Evolutionary conservation across 225 moss, liverwort and hornwort genomes (phyloP).

Genomic region (Bryoerythrophyllum caledonicum): DNA sequence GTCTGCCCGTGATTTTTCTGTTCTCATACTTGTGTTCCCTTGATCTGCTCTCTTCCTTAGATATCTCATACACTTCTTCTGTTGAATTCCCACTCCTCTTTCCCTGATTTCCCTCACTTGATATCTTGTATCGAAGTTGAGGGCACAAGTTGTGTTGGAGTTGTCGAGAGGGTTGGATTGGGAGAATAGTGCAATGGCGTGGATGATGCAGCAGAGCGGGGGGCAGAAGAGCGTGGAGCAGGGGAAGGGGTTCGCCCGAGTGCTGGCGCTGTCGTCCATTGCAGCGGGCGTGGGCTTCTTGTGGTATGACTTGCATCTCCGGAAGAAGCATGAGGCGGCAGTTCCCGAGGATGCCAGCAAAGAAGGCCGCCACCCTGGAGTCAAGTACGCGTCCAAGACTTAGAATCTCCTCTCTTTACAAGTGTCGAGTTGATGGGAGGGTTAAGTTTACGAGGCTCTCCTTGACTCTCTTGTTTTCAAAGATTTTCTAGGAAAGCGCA

Average conservation of each 20-base stretch:
- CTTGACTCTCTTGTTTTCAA: neutral
- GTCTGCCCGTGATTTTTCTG: too few species aligned
- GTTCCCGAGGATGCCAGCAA: neutral
- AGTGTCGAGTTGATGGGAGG: neutral
- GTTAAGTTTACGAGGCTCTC: neutral
- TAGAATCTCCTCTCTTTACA: neutral
- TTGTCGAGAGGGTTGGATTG: slow-evolving; percentile 17
- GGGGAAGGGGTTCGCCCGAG: neutral
- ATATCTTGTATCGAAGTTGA: too few species aligned
- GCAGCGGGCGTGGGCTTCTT: neutral
- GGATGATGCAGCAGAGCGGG: slow-evolving; percentile 46
- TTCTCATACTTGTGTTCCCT: too few species aligned
- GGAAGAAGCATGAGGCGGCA: neutral
- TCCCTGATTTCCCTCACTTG: too few species aligned
- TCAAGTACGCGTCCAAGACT: neutral
- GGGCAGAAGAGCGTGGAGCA: slow-evolving; percentile 9
- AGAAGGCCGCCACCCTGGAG: neutral
- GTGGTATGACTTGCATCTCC: neutral
- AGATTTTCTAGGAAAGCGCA: neutral
- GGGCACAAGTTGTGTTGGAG: too few species aligned
- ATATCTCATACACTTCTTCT: too few species aligned
- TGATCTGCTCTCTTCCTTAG: too few species aligned
- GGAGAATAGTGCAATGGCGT: slow-evolving; percentile 18
- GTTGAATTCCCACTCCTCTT: too few species aligned
- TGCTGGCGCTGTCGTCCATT: neutral